Base-by-base conservation (phyloP, 2,329 filamentous ascomycete genomes). In the Leptographium flavum region DNA sequence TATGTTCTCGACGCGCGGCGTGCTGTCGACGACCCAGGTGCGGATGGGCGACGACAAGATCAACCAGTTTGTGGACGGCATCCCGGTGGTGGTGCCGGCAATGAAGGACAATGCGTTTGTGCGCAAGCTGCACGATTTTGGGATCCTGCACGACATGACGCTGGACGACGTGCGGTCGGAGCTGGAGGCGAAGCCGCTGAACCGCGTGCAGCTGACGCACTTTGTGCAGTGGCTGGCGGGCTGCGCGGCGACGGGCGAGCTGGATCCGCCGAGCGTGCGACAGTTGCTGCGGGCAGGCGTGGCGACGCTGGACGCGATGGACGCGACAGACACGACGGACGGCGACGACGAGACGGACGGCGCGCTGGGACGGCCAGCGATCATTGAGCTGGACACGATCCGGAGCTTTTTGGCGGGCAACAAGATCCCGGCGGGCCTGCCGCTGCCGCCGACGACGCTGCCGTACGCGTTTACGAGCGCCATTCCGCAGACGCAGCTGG, bases 181-280 rank as follows among this genome's bases (percentile, higher is more conserved):
- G 53, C 68, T 98, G 4, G 85, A 87, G 55, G 74, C 79, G 8
- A 87, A 86, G 56, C 85, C 92, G 1, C 68, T 98, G 47, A 82
- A 74, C 40, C 81, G 85, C 50, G 69, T 74, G 28, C 90, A 96
- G 60, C 71, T 94, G 15, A 69, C 76, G 14, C 80, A 87, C 53
- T 94, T 98, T 55, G 73, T 98, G 46, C 76, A 74, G 45, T 98
- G 92, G 90, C 74, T 83, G 40, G 78, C 79, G 19, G 79, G 74
- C 50, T 87, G 86, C 60, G 76, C 84, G 10, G 64, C 75, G 17
- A 71, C 66, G n/a, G 77, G 79, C 14, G 79, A 93, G 46, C 72
- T 95, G 45, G 85, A 94, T 54, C 63, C 67, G 2, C 61, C 70
- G 3, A 83, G 76, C 43, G 75, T 85, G 28, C 71, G 76, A 42